A percentile compares a stretch with the other conserved stretches of the same genome.
phyloP scores from a whole-genome alignment of 352 stramenopile species.

The Pythium coloratum region DNA sequence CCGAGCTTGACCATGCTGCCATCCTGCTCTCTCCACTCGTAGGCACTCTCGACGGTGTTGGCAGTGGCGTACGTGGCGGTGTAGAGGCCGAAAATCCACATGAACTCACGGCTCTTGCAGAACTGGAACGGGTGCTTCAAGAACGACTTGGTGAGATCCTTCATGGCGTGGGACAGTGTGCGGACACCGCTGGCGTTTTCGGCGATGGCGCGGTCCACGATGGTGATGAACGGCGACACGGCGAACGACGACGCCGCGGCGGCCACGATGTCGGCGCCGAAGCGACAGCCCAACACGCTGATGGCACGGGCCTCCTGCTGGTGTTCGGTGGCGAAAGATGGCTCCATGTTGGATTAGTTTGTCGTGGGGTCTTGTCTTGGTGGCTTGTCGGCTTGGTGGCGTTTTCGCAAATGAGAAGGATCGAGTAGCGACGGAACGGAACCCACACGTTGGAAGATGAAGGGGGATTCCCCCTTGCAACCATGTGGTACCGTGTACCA shows the following conservation, averaged over 20 bases:
- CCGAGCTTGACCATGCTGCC: conserved; percentile 45
- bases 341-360: conserved; percentile 21
- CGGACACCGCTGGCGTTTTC: conserved; percentile 47
- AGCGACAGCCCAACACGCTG: conserved; percentile 19
- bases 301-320: conserved; percentile 18
- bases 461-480: neutral
- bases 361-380: neutral
- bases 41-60: conserved; percentile 52
- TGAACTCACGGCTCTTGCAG: conserved; percentile 51
- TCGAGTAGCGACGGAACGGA: neutral
- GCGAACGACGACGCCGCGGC: conserved; percentile 37
- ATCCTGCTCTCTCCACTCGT: conserved; percentile 41
- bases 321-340: conserved; percentile 17
- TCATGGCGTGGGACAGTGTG: conserved; percentile 34
- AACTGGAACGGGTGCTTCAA: conserved; percentile 51
- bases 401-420: conserved; percentile 27
- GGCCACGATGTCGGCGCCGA: conserved; percentile 31
- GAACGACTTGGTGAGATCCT: conserved; percentile 34
- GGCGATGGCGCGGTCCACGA: conserved; percentile 54
- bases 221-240: conserved; percentile 50
- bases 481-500: conserved; percentile 17
- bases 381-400: conserved; percentile 17
- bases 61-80: conserved; percentile 59
- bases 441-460: neutral
- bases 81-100: conserved; percentile 64